Percentiles rank a stretch among this genome's conserved stretches.
Evolutionary conservation across 495 filamentous ascomycete genomes (phyloP).

Genomic region (Podospora fimiseda): DNA sequence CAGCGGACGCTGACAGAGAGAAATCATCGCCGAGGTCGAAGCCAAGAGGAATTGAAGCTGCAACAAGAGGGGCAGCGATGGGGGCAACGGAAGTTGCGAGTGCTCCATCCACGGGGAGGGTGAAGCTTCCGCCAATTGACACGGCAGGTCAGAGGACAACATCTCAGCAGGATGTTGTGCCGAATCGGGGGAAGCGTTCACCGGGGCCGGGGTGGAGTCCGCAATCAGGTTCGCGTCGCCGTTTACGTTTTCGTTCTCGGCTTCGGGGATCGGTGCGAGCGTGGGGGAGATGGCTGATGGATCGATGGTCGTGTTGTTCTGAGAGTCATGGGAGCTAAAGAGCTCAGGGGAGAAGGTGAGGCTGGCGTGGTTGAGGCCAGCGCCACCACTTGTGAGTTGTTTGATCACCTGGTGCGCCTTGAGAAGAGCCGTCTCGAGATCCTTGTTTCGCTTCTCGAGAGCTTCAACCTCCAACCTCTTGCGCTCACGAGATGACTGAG

Average conservation of each 20-base stretch:
- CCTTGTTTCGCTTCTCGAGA: slow-evolving; percentile 69
- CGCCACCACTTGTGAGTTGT: no score
- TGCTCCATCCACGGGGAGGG: slow-evolving; percentile 50
- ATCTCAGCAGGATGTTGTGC: slow-evolving; percentile 99
- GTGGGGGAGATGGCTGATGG: no score
- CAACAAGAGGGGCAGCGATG: slow-evolving; percentile 47
- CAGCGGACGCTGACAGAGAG: slow-evolving; percentile 48
- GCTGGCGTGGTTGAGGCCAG: no score
- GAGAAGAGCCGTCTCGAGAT: slow-evolving; percentile 58
- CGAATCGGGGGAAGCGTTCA: slow-evolving; percentile 70
- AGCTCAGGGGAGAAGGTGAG: slow-evolving; percentile 47
- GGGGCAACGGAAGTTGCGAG: slow-evolving; percentile 51
- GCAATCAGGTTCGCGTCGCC: slow-evolving; percentile 20
- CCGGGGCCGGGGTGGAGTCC: slow-evolving; percentile 26
- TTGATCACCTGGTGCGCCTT: no score
- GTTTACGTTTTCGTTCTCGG: slow-evolving; percentile 17
- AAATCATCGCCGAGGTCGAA: slow-evolving; percentile 64
- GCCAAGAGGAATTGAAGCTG: slow-evolving; percentile 56
- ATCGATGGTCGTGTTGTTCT: slow-evolving; percentile 15
- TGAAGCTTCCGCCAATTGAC: slow-evolving; percentile 69
- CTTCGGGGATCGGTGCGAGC: slow-evolving; percentile 42
- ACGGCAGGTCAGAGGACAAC: slow-evolving; percentile 99
- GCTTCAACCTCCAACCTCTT: slow-evolving; percentile 92
- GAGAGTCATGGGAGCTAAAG: slow-evolving; percentile 39
- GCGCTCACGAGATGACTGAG: slow-evolving; percentile 91